Conservation (phyloP, 2,329 filamentous ascomycete genomes). For the Ceratocystis papillata region DNA sequence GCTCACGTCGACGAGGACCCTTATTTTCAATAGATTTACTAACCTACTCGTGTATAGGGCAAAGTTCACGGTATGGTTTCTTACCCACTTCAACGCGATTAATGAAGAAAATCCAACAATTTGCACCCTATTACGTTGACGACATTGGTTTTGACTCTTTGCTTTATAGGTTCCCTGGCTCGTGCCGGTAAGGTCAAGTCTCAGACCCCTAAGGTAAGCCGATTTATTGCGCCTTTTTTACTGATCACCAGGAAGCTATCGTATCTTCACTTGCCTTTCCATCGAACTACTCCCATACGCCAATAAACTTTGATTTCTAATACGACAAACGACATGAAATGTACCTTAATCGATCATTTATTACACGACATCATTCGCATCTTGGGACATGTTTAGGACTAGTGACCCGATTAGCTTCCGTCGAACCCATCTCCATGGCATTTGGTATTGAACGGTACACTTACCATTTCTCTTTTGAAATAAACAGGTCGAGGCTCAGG, state of each 20-base stretch:
- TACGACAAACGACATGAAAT: not conserved
- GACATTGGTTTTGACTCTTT: conserved; percentile 14
- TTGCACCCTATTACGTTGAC: conserved; percentile 1
- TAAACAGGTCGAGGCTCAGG: conserved; percentile 67
- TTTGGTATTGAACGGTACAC: not conserved
- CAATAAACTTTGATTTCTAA: not conserved
- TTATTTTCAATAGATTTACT: conserved; percentile 8
- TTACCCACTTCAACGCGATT: not conserved
- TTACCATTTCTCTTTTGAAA: not conserved
- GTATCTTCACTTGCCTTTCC: not conserved
- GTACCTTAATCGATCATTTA: not conserved
- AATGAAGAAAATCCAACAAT: not conserved
- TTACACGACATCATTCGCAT: not conserved
- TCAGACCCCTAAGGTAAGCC: conserved; percentile 77
- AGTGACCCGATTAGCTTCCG: not conserved
- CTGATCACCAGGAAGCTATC: not conserved
- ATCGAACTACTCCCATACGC: not conserved
- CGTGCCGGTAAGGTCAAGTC: conserved; percentile 95
- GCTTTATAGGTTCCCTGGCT: conserved; percentile 44
- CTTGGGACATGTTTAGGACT: not conserved
- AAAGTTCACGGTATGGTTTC: conserved; percentile 26
- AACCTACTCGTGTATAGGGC: conserved; percentile 21
- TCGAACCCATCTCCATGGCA: not conserved
- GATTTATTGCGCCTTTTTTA: conserved; percentile 26
- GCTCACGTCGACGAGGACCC: too few relatives aligned